Evolutionary conservation across 441 rosid genomes (phyloP).

Genomic region (Adansonia gregorii): DNA sequence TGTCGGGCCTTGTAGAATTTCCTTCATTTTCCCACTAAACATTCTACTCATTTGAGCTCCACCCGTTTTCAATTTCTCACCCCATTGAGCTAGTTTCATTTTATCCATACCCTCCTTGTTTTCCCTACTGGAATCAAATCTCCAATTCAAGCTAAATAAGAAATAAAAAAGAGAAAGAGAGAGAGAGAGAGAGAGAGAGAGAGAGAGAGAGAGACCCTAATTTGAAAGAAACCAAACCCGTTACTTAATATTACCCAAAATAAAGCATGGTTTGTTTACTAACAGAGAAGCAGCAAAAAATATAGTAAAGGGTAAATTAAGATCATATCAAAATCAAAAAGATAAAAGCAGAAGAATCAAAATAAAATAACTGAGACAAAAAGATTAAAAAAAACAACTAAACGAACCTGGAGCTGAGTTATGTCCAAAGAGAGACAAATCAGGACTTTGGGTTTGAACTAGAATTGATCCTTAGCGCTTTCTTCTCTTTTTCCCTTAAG

Average conservation of each 20-base stretch:
- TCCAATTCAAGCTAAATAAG: constrained; percentile 20
- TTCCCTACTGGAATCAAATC: constrained; percentile 8
- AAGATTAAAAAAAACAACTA: not conserved
- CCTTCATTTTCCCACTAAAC: constrained; percentile 85
- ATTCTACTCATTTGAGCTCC: constrained; percentile 80
- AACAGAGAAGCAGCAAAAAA: not conserved
- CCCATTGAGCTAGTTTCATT: constrained; percentile 66
- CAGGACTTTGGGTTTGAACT: constrained; percentile 1
- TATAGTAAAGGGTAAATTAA: not conserved
- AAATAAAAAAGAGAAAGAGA: not conserved
- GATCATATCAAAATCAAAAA: not conserved
- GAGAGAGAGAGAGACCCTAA: constrained; percentile 34
- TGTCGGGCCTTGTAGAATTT: constrained; percentile 77
- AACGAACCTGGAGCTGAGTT: constrained; percentile 31
- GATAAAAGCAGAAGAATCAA: not conserved
- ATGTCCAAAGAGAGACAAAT: not conserved
- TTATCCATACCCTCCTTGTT: constrained; percentile 54
- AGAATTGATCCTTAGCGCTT: not conserved
- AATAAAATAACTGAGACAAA: not conserved
- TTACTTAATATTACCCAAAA: not conserved
- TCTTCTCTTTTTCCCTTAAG: not conserved
- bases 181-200: no score
- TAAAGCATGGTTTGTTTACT: not conserved
- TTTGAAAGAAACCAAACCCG: not conserved
- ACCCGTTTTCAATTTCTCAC: constrained; percentile 73